Base-by-base conservation (phyloP, 305 asterid genomes). In the Petunia hybrid region DNA sequence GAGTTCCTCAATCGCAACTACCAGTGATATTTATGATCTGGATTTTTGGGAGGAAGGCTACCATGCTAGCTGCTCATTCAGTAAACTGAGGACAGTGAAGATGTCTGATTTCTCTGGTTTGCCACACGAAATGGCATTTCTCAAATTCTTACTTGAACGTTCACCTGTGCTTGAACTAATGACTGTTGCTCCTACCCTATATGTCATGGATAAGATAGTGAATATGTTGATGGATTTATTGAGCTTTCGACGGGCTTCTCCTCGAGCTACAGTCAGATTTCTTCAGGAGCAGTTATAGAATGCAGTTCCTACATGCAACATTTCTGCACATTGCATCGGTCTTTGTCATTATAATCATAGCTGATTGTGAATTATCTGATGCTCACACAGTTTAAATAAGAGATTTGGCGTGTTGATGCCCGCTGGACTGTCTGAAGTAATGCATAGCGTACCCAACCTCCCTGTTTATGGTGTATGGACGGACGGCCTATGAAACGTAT, bases 241-340 rank as follows among this genome's bases (percentile, higher is more conserved):
- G 80, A 84, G 95, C 82, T 92, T 86, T 86, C 89, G 91, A 6
- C 89, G 97, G 64, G 94, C 97, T 82, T 92, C 97, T 67, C 83
- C 97, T 74, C 87, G 79, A 64, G 98, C 97, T 81, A 87, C 90
- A 4, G 82, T 94, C 77, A 59, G 82, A 67, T 94, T 87, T 81
- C 71, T 83, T 62, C 91, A 85, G n/a, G 90, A 87, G 39, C 80
- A 81, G 51, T 16, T 70, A 43, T 89, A 77, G 67, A n/a, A n/a
- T n/a, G n/a, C n/a, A n/a, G n/a, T n/a, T n/a, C n/a, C n/a, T n/a
- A n/a, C n/a, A n/a, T n/a, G n/a, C n/a, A n/a, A n/a, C n/a, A n/a
- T n/a, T n/a, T n/a, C n/a, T n/a, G n/a, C n/a, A n/a, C n/a, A n/a
- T n/a, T n/a, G n/a, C n/a, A n/a, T n/a, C n/a, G n/a, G n/a, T n/a